Evolutionary conservation across 2,329 filamentous ascomycete species (phyloP), one percentile per base, ranked within the genome.

Genomic region (Penicillium sp.): DNA sequence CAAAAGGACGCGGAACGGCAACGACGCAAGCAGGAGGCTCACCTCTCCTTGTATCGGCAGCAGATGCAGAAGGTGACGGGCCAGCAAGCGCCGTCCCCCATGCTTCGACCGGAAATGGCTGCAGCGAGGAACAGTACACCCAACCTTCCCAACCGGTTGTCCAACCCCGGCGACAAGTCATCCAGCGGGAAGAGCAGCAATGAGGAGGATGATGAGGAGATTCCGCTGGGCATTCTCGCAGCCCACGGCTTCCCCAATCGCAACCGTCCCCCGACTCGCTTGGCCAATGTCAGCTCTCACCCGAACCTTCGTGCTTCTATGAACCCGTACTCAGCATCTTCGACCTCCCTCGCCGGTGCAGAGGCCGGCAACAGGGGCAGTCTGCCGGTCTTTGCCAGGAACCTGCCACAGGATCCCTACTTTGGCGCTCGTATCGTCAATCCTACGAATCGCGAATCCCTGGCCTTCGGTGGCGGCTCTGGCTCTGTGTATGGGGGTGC

Each of bases 41-140:
- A 95, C 73, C 88, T 96, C 81, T 85, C 91, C 1, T 89, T 96
- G 1, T 96, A 96, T 74, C 86, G 92, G 58, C 92, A 96, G 74
- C 90, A 95, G 76, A 96, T 96, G 92, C 96, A 94, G 90, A 96
- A 96, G 77, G 89, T 95, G 33, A 96, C 92, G 0, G 92, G 92
- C 50, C 91, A 94, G 66, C 78, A 86, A 22, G 74, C 82, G 4
- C 75, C 81, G 11, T 77, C 79, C 43, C 74, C 82, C 14, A 70
- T 78, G 11, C 74, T 82, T 27, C 84, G 86, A n/a, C 82, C 85
- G 14, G 78, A 79, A 51, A 74, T 88, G 60, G 80, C 83, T 18
- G 78, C 82, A 36, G 86, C 85, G 4, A 78, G 75, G 56, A 80
- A 83, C 68, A 90, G 88, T 72, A 85, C 85, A 4, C 86, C 88